A percentile compares a stretch with the other conserved stretches of the same genome.
These are phyloP conservation scores for Citrus mangshanensis DNA, from an alignment of 345 rosid genomes.

Conservation along the genomic window DNA sequence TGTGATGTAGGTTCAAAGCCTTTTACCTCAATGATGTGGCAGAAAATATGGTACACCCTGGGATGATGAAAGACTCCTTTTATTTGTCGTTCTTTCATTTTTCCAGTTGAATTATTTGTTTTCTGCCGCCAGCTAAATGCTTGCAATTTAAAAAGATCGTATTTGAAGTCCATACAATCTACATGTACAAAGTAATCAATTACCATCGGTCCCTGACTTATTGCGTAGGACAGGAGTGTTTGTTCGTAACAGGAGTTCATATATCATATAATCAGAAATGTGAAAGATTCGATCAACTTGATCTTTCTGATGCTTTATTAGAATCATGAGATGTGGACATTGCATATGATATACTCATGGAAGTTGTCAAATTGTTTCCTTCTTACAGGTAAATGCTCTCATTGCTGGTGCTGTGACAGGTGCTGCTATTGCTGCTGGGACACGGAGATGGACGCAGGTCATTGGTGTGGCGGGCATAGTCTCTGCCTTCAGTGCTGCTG, in stretches of 20 bases:
- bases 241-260: not conserved
- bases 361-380: constrained; percentile 3
- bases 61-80: not conserved
- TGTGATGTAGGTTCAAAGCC: not conserved
- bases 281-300: not conserved
- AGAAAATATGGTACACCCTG: not conserved
- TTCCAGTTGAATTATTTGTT: not conserved
- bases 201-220: not conserved
- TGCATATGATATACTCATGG: not conserved
- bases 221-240: not conserved
- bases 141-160: not conserved
- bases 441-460: constrained; percentile 60
- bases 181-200: not conserved
- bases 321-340: not conserved
- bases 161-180: not conserved
- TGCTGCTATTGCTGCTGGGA: constrained; percentile 63
- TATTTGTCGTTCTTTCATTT: not conserved
- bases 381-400: constrained; percentile 61
- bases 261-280: not conserved
- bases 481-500: constrained; percentile 63
- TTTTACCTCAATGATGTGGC: not conserved
- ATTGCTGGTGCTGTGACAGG: constrained; percentile 81
- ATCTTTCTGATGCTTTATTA: not conserved
- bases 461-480: constrained; percentile 56
- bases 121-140: not conserved